Evolutionary conservation across 1,284 basidiomycete species (phyloP), one percentile per base, ranked within the genome.

Genomic region (Trichosporon coremiiforme): DNA sequence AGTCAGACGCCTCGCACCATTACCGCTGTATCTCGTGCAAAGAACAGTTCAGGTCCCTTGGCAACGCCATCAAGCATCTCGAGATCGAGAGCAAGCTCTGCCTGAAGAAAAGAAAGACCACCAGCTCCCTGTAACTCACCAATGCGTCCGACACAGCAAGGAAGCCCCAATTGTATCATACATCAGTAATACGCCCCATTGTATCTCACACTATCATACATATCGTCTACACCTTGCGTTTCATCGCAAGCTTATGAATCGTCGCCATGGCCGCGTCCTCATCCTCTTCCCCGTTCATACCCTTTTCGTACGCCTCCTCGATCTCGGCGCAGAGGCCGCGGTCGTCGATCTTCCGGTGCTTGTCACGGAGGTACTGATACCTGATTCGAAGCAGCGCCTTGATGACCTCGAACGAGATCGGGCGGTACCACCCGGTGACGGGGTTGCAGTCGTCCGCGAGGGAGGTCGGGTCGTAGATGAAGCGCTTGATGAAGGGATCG

Each of bases 371-470:
- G 10, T 90, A 88, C 81, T 91, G 91, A 84, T 93, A 95, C 79
- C 95, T 95, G 79, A 91, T 89, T 47, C 92, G 87, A 17, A 95
- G 85, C 65, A 96, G 87, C 2, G 87, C 87, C 81, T 93, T 94
- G 83, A 96, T 94, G 68, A 89, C 87, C 73, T 93, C 91, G 69
- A 94, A 86, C 6, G 89, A 87, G 71, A 89, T 87, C 0, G 88
- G 86, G 1, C 88, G 88, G 78, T 91, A 96, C 93, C 93, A 96
- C 2, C 94, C 94, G 31, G 68, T 25, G 68, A 67, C 72, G 69
- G 66, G 64, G 17, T 92, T 86, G 78, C 91, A 92, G 20, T 41
- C 50, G 20, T 84, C 85, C 71, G 89, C 87, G 31, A 91, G 83
- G 41, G 88, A 89, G 13, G 88, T 86, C 4, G 88, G 87, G 73